Conservation (phyloP, 106 monocot genomes). For the Dendrobium catenatum region DNA sequence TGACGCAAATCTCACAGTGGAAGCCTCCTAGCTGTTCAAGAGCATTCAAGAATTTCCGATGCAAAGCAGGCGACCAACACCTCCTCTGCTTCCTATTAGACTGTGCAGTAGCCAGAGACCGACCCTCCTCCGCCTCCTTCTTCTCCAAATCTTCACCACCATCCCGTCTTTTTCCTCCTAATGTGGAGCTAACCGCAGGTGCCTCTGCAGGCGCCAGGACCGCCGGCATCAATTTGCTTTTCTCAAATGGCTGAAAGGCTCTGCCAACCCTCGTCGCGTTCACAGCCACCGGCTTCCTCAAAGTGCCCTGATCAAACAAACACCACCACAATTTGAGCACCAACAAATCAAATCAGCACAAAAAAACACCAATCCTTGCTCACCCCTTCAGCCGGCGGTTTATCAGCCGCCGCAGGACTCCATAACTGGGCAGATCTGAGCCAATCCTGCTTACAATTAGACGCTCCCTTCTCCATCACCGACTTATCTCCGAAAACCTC, state of each 20-base stretch:
- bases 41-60: constrained; percentile 70
- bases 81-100: constrained; percentile 54
- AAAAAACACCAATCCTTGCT: constrained; percentile 2
- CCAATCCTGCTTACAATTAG: constrained; percentile 55
- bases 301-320: constrained; percentile 17
- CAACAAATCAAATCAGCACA: not conserved
- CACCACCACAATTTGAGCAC: not conserved
- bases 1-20: constrained; percentile 34
- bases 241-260: constrained; percentile 71
- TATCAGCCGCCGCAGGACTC: constrained; percentile 25
- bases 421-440: constrained; percentile 58
- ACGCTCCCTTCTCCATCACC: not conserved
- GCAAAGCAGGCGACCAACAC: constrained; percentile 90
- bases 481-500: constrained; percentile 20
- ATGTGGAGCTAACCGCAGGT: constrained; percentile 26
- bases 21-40: constrained; percentile 81
- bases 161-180: constrained; percentile 5
- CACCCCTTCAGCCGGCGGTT: constrained; percentile 6
- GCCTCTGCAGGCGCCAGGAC: constrained; percentile 1
- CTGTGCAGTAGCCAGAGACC: constrained; percentile 6
- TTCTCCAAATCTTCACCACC: constrained; percentile 12
- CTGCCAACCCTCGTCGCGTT: constrained; percentile 37
- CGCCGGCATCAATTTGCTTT: constrained; percentile 21
- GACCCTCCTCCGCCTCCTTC: constrained; percentile 22
- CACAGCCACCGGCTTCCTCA: constrained; percentile 37